Percentiles rank a stretch among this genome's conserved stretches.
Evolutionary conservation across 345 rosid species (phyloP).

Genomic region (Sonneratia alba): DNA sequence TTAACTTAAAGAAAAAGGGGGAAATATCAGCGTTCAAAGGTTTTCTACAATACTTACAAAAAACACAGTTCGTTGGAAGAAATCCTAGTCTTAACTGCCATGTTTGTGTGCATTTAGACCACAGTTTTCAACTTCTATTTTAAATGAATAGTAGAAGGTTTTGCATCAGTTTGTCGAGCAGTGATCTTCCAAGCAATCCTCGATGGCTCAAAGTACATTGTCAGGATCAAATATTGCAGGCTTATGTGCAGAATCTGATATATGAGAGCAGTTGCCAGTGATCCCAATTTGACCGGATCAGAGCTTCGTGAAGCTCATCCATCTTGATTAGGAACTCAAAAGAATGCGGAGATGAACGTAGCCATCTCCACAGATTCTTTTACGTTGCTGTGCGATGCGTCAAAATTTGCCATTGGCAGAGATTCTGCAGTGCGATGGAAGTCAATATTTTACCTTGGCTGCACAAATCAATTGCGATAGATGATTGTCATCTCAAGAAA

Average conservation of each 20-base stretch:
- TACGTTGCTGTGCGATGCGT: no score
- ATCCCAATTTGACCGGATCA: no score
- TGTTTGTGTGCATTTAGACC: background rate
- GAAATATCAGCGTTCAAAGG: background rate
- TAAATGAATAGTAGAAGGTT: background rate
- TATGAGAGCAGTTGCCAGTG: no score
- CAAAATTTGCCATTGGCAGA: background rate
- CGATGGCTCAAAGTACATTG: no score
- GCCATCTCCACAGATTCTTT: no score
- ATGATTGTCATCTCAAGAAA: background rate
- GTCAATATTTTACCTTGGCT: background rate
- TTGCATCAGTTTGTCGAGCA: background rate
- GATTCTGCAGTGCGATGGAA: background rate
- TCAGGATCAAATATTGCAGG: no score
- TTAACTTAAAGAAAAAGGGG: background rate
- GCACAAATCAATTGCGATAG: background rate
- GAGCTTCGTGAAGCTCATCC: no score
- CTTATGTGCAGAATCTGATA: no score
- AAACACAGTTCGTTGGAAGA: background rate
- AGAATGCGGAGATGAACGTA: no score
- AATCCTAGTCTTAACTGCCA: background rate
- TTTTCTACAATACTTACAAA: background rate
- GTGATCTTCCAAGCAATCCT: background rate
- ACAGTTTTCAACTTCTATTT: background rate
- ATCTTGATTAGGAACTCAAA: no score